Evolutionary conservation across 2,329 filamentous ascomycete species (phyloP).

Genomic region (Epichloe aotearoae): DNA sequence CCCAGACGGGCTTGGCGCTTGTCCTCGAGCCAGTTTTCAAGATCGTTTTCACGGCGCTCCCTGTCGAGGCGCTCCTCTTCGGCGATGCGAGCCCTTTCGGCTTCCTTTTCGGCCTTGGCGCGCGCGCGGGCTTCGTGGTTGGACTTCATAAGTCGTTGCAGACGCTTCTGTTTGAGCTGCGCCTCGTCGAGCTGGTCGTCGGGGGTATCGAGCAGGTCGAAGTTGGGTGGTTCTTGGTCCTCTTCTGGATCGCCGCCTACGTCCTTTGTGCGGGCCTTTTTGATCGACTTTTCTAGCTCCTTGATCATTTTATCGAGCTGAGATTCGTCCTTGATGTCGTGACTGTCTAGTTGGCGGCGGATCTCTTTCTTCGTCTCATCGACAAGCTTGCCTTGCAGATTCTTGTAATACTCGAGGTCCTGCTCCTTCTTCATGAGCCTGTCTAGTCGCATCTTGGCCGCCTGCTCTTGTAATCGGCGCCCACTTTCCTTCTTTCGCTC

Average conservation of each 20-base stretch:
- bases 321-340: slow-evolving; percentile 83
- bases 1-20: slow-evolving; percentile 60
- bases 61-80: slow-evolving; percentile 76
- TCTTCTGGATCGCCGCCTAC: slow-evolving; percentile 71
- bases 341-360: slow-evolving; percentile 70
- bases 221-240: slow-evolving; percentile 70
- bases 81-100: slow-evolving; percentile 70
- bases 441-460: slow-evolving; percentile 91
- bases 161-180: slow-evolving; percentile 78
- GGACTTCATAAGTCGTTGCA: slow-evolving; percentile 84
- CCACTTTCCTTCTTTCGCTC: slow-evolving; percentile 95
- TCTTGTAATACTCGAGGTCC: slow-evolving; percentile 86
- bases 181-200: slow-evolving; percentile 92
- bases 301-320: slow-evolving; percentile 74
- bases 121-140: slow-evolving; percentile 86
- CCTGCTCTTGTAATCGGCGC: slow-evolving; percentile 81
- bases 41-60: slow-evolving; percentile 69
- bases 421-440: slow-evolving; percentile 93
- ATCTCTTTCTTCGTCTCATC: slow-evolving; percentile 84
- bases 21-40: slow-evolving; percentile 78
- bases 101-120: slow-evolving; percentile 93
- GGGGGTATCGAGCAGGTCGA: slow-evolving; percentile 75
- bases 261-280: slow-evolving; percentile 84
- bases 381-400: slow-evolving; percentile 58
- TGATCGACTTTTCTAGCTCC: slow-evolving; percentile 82